A percentile compares a stretch with the other conserved stretches of the same genome.
Conservation (phyloP, 2,329 filamentous ascomycete species). For the Sporothrix schenckii region DNA sequence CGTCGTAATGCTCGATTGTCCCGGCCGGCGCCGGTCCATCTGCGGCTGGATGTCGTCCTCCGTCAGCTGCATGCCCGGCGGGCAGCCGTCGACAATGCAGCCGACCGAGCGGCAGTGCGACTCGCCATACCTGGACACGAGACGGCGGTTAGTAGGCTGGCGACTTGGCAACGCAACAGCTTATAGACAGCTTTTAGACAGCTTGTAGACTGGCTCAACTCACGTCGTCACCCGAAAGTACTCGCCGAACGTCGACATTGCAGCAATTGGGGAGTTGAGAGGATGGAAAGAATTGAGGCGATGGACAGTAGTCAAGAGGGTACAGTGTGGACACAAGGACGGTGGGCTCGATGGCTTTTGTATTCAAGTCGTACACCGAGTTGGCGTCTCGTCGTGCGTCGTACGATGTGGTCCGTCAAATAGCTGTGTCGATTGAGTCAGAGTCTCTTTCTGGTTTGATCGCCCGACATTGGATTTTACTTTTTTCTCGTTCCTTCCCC, state of each 20-base stretch:
- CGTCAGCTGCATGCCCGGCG: conserved; percentile 81
- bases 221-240: conserved; percentile 83
- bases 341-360: not conserved
- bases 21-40: conserved; percentile 86
- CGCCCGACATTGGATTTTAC: conserved; percentile 4
- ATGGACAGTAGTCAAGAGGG: no score
- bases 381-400: not conserved
- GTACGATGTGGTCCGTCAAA: not conserved
- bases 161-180: conserved; percentile 4
- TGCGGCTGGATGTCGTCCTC: conserved; percentile 92
- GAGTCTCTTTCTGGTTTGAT: conserved; percentile 11
- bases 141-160: conserved; percentile 28
- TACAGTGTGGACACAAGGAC: no score
- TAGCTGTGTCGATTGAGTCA: conserved; percentile 25
- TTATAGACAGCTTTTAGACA: no score
- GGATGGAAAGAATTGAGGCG: no score
- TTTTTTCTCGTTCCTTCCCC: conserved; percentile 19
- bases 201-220: conserved; percentile 38
- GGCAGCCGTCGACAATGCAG: conserved; percentile 91
- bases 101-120: conserved; percentile 86
- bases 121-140: conserved; percentile 51
- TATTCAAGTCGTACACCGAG: not conserved
- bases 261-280: conserved; percentile 35
- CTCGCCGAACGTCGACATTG: conserved; percentile 85
- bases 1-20: conserved; percentile 87